Evolutionary conservation across 1,284 basidiomycete genomes (phyloP).

Genomic region (Fistulinella cinereoalba): DNA sequence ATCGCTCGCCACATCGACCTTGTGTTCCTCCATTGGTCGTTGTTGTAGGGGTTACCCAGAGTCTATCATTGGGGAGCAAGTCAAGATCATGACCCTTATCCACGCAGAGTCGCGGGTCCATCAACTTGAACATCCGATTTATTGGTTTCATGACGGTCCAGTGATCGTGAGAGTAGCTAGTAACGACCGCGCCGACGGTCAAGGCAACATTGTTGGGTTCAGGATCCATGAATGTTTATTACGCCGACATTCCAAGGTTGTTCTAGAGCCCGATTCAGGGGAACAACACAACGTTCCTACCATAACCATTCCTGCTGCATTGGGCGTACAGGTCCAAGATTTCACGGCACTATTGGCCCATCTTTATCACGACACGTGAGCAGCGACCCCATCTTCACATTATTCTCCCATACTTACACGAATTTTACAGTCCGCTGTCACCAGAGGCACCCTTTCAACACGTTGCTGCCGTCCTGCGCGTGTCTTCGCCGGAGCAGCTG

Average conservation of each 20-base stretch:
- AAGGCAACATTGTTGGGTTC: constrained; percentile 40
- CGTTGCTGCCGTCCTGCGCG: constrained; percentile 50
- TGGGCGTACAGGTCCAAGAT: constrained; percentile 42
- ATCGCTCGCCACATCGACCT: constrained; percentile 6
- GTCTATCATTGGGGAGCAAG: constrained; percentile 2
- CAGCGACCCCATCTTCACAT: too few species aligned
- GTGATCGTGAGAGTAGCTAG: constrained; percentile 44
- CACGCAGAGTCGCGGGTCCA: background rate
- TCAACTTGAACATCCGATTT: constrained; percentile 45
- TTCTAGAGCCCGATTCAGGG: constrained; percentile 5
- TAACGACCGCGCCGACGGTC: constrained; percentile 1
- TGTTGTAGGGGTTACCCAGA: constrained; percentile 7
- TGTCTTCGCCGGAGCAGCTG: constrained; percentile 51
- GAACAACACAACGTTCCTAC: constrained; percentile 14
- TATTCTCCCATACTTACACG: too few species aligned
- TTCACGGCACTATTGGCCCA: constrained; percentile 55
- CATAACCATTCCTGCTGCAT: constrained; percentile 35
- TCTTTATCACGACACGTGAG: constrained; percentile 65
- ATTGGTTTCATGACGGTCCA: constrained; percentile 65
- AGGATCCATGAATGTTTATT: constrained; percentile 54
- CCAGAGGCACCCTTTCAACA: constrained; percentile 42
- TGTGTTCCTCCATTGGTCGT: constrained; percentile 2
- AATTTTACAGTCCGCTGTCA: constrained; percentile 45
- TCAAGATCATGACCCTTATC: background rate
- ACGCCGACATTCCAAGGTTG: constrained; percentile 43